Evolutionary conservation across 345 rosid genomes (phyloP), one percentile per base, ranked within the genome.

Genomic region (Dipteronia dyeriana): DNA sequence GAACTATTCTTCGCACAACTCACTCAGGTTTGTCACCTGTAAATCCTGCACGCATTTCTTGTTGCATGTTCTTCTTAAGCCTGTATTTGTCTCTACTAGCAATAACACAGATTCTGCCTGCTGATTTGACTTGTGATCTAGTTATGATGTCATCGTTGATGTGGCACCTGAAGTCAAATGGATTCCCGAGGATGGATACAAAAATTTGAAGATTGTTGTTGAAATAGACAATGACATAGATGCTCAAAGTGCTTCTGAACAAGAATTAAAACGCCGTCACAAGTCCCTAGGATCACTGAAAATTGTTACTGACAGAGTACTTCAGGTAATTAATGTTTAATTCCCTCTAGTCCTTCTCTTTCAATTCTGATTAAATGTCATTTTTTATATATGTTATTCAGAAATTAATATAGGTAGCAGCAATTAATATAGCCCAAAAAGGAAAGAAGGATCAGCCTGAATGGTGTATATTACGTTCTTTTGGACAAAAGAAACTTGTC

Each of bases 111-210:
- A 59, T 67, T 51, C 16, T 29, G 16, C 39, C 39, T 66, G 70
- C 64, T 81, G 76, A 78, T 57, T 73, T 60, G 45, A 29, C 73
- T 70, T 84, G 26, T 84, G 76, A 61, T 74, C 39, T 86, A 95
- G 99, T 75, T 95, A 89, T 79, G 99, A 95, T 77, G 88, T 91
- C 71, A 75, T 92, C 80, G 96, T 93, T 66, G 99, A 95, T 81
- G 92, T 95, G 78, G 91, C 79, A 26, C 99, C 99, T 82, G 95
- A 91, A 79, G 85, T 95, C 71, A 93, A 74, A 84, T 95, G 99
- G 99, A 82, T 73, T 72, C 88, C 96, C 54, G 98, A 91, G 79
- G 70, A 93, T 80, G 98, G 91, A 31, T 95, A 95, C 79, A 89
- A 90, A 81, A 88, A 85, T 74, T 81, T 95, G 89, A 93, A 95